Base-by-base conservation (phyloP, 2,329 filamentous ascomycete species). In the Capronia epimyces region DNA sequence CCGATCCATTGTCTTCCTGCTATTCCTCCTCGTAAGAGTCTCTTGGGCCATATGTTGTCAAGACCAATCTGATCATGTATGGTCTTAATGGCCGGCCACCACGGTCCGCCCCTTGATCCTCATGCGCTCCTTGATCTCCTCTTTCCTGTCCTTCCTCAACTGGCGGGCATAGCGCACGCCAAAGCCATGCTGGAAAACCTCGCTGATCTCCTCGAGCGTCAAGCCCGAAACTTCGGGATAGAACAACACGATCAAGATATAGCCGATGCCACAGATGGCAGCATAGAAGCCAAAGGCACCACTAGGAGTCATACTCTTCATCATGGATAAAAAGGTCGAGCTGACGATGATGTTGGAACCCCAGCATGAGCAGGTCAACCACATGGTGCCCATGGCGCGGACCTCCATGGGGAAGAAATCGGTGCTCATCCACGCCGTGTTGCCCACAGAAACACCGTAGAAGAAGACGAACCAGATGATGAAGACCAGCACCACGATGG, bases 341-440 rank as follows among this genome's bases (percentile, higher is more conserved):
- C 89, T 89, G 1, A 96, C 77, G 18, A 93, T 67, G 54, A 94
- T 93, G 66, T 97, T 97, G n/a, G 84, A 82, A 3, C 78, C 79
- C 90, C 91, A 96, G 63, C 86, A 95, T 4, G 87, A 93, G 6
- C 83, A 84, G 8, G 90, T 80, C 9, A 78, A 73, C 29, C 83
- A 66, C 16, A 75, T 75, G 1, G 80, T 83, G 24, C 81, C 79
- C 15, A 81, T 69, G 66, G 80, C 83, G 55, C 83, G 78, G 46
- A 85, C 73, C 16, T 75, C 71, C 24, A 80, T 65, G 1, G 89
- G 86, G 65, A 96, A 95, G 27, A 95, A 79, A 70, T 96, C 91
- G 61, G 84, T 88, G 70, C 95, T 89, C 77, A 95, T 90, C 91
- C 91, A 96, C 0, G 91, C 89, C 2, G 96, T 88, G 62, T 89